Conservation (phyloP, 2,329 filamentous ascomycete species). For the Claviceps purpurea region DNA sequence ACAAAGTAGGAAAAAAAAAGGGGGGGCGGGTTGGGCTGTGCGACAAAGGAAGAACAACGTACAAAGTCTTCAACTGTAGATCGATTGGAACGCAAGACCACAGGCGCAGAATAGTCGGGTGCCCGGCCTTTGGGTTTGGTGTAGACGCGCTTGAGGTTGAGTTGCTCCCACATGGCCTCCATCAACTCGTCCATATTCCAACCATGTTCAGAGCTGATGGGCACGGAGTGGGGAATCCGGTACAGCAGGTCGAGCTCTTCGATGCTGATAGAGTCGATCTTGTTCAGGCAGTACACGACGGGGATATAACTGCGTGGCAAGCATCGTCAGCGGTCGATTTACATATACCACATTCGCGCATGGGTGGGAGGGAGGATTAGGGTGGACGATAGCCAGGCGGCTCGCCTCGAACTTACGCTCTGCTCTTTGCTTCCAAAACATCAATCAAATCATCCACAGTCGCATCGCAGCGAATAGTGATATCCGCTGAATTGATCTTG, state of each 20-base stretch:
- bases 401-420: constrained; percentile 28
- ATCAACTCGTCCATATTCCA: constrained; percentile 97
- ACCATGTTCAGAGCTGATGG: constrained; percentile 92
- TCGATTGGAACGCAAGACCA: constrained; percentile 69
- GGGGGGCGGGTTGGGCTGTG: not conserved
- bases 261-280: constrained; percentile 96
- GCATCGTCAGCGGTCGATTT: not conserved
- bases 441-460: constrained; percentile 97
- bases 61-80: constrained; percentile 97
- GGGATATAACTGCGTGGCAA: constrained; percentile 62
- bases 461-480: constrained; percentile 93
- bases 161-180: constrained; percentile 97
- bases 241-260: constrained; percentile 95
- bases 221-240: constrained; percentile 90
- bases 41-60: constrained; percentile 28
- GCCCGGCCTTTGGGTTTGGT: constrained; percentile 94
- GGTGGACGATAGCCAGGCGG: not conserved
- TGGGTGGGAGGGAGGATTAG: not conserved
- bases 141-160: constrained; percentile 83
- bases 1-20: not conserved
- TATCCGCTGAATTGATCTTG: constrained; percentile 89
- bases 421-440: constrained; percentile 81
- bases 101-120: constrained; percentile 83
- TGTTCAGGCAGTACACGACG: constrained; percentile 98
- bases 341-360: not conserved